phyloP scores from a whole-genome alignment of 139 green algal species.

The Chlamydomonas asymmetrica region DNA sequence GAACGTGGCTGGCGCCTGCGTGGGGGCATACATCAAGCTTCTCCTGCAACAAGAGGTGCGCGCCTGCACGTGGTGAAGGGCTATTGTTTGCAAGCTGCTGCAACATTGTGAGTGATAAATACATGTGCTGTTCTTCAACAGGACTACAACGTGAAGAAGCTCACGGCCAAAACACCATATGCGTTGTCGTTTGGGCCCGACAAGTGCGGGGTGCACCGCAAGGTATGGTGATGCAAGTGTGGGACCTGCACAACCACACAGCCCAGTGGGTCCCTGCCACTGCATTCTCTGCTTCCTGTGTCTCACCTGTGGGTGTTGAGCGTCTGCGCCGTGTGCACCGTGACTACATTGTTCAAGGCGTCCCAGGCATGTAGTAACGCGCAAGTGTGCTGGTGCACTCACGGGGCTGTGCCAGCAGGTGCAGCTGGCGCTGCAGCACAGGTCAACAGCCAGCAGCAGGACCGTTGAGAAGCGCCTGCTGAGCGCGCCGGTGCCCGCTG shows the following conservation, averaged over 20 bases:
- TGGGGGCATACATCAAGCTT: constrained; percentile 93
- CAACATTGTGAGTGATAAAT: background rate
- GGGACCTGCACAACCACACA: background rate
- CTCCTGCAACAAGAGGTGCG: constrained; percentile 43
- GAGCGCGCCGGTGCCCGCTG: constrained; percentile 58
- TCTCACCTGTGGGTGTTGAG: background rate
- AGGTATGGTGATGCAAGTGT: constrained; percentile 20
- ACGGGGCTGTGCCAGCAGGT: constrained; percentile 53
- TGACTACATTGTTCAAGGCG: background rate
- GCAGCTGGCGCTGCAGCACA: constrained; percentile 89
- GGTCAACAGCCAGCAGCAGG: constrained; percentile 63
- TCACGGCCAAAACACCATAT: constrained; percentile 53
- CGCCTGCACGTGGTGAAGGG: background rate
- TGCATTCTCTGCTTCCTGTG: background rate
- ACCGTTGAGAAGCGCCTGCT: constrained; percentile 91
- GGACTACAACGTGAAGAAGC: background rate
- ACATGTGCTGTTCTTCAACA: background rate
- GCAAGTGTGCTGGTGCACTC: background rate
- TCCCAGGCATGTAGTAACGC: too few relatives aligned
- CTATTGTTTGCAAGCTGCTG: constrained; percentile 4
- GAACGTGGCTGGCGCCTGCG: constrained; percentile 67
- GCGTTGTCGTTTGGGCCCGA: constrained; percentile 96
- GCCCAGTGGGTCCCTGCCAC: background rate
- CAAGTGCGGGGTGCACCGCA: constrained; percentile 71
- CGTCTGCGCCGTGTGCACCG: background rate